Percentiles rank a stretch among this genome's conserved stretches.
Evolutionary conservation across 2,329 filamentous ascomycete species (phyloP).

Genomic region (Fusarium verrucosum): DNA sequence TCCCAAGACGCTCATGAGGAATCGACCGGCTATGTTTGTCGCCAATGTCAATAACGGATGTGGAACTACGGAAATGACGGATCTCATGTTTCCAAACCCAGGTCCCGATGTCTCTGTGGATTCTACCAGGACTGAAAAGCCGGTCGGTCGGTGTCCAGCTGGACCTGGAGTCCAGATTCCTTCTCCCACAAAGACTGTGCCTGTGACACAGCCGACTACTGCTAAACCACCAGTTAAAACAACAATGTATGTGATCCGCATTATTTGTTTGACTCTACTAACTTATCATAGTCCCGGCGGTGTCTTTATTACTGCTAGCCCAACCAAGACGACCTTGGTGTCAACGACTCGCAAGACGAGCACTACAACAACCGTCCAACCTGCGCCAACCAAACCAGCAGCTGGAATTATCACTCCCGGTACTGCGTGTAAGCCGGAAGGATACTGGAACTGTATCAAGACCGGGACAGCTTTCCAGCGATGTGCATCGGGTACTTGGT

Average conservation of each 20-base stretch:
- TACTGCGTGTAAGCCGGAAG: constrained; percentile 41
- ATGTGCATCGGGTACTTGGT: constrained; percentile 67
- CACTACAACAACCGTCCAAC: neutral
- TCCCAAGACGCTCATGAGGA: constrained; percentile 53
- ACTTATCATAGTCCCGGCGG: constrained; percentile 8
- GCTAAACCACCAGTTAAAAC: constrained; percentile 12
- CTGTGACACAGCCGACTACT: constrained; percentile 10
- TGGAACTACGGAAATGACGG: constrained; percentile 56
- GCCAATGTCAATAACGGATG: constrained; percentile 67
- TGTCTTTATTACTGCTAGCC: constrained; percentile 18
- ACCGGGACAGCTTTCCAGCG: constrained; percentile 59
- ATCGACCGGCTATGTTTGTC: constrained; percentile 73
- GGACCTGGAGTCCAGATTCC: constrained; percentile 35
- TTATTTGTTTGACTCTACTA: neutral
- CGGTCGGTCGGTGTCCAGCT: constrained; percentile 31
- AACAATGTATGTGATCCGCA: constrained; percentile 11
- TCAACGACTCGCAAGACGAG: constrained; percentile 21
- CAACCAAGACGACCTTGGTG: constrained; percentile 21
- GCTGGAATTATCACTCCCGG: constrained; percentile 21
- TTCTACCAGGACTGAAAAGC: constrained; percentile 44
- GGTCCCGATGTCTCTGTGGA: constrained; percentile 49
- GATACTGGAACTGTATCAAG: constrained; percentile 35
- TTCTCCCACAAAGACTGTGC: constrained; percentile 7
- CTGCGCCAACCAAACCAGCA: constrained; percentile 16
- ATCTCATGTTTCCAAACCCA: constrained; percentile 72